phyloP scores from a whole-genome alignment of 208 protist genomes.

The Wallacemonas sp. region DNA sequence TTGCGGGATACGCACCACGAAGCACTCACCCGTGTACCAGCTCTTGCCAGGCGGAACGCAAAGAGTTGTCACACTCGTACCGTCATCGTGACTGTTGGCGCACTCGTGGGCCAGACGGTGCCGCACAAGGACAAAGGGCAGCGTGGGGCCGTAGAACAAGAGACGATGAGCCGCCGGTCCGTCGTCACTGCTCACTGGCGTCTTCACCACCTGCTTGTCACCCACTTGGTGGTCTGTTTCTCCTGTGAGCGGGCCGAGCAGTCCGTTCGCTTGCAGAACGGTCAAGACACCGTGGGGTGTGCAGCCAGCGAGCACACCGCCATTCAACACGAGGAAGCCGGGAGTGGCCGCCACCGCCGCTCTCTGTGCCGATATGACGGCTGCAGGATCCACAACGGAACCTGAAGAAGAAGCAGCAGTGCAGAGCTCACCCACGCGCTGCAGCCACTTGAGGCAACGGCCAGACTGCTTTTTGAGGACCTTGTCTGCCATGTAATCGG shows the following conservation, averaged over 20 bases:
- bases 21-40: conserved; percentile 8
- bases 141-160: conserved; percentile 29
- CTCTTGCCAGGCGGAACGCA: conserved; percentile 3
- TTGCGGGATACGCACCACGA: conserved; percentile 22
- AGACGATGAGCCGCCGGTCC: conserved; percentile 2
- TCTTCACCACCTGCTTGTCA: too few relatives aligned
- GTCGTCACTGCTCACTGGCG: too few relatives aligned
- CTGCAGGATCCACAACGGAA: conserved; percentile 1
- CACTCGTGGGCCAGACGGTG: neutral
- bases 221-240: too few relatives aligned
- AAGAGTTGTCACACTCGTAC: neutral
- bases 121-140: conserved; percentile 34
- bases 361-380: neutral
- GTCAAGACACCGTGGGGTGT: conserved; percentile 42
- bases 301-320: conserved; percentile 49
- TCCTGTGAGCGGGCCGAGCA: conserved; percentile 11
- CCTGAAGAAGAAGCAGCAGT: too few relatives aligned
- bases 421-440: conserved; percentile 14
- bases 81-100: neutral
- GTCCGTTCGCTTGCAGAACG: conserved; percentile 17
- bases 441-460: conserved; percentile 27
- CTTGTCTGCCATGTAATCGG: conserved; percentile 17
- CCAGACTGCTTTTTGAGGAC: conserved; percentile 15
- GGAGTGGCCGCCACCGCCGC: neutral
- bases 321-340: conserved; percentile 67